Conservation (phyloP, 164 flowering plant genomes). For the Brasenia schreberi region DNA sequence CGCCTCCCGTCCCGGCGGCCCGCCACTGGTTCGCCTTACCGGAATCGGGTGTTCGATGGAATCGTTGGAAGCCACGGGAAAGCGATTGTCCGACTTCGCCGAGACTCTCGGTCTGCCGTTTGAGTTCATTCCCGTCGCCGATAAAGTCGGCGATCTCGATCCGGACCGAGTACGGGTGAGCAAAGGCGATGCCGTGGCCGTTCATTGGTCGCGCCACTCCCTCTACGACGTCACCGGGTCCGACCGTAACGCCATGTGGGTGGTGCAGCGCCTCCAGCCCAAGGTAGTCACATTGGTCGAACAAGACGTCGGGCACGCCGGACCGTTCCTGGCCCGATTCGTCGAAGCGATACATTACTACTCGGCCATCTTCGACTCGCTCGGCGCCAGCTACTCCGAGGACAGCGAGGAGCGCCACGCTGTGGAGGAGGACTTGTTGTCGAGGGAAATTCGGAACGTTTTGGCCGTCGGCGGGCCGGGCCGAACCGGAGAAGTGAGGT, state of each 20-base stretch:
- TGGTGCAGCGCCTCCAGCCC: conserved; percentile 84
- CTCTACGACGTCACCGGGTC: conserved; percentile 93
- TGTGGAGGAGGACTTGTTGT: conserved; percentile 88
- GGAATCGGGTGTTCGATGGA: conserved; percentile 80
- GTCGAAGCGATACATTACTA: conserved; percentile 98
- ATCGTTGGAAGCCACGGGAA: conserved; percentile 87
- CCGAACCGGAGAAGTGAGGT: conserved; percentile 56
- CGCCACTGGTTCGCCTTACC: conserved; percentile 73
- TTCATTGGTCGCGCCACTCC: conserved; percentile 94
- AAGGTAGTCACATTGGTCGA: conserved; percentile 97
- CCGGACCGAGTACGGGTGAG: conserved; percentile 63
- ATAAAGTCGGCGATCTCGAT: conserved; percentile 71
- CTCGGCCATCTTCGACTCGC: conserved; percentile 92
- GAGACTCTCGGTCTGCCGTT: conserved; percentile 80
- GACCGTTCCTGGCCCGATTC: conserved; percentile 75
- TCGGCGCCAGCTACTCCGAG: conserved; percentile 90
- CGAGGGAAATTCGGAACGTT: conserved; percentile 64
- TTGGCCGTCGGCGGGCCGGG: conserved; percentile 76
- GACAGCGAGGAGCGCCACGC: conserved; percentile 92
- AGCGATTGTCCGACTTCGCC: conserved; percentile 80
- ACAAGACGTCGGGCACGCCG: conserved; percentile 87
- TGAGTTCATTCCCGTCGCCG: conserved; percentile 78
- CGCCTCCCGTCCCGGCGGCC: conserved; percentile 87
- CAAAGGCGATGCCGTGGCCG: conserved; percentile 90
- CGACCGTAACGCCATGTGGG: conserved; percentile 67